These are phyloP conservation scores for Furcasterigmium furcatum DNA, from an alignment of 2,329 filamentous ascomycete species.

Conservation along the genomic window DNA sequence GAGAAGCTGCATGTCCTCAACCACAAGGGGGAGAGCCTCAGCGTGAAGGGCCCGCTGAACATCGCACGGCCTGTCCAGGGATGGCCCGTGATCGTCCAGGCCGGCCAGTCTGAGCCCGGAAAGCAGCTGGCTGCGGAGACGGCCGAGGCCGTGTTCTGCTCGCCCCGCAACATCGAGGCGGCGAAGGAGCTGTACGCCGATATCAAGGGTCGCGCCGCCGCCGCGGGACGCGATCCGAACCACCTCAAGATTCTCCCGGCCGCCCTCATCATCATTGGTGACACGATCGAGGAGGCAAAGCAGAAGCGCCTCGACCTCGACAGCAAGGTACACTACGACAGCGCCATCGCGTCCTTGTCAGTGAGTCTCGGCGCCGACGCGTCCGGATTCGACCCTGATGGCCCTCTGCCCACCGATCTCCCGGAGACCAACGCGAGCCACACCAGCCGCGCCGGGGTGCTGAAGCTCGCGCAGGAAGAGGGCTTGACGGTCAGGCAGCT, in stretches of 20 bases:
- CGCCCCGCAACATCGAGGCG: conserved; percentile 38
- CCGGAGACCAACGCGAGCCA: conserved; percentile 54
- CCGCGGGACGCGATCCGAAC: conserved; percentile 39
- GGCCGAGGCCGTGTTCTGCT: conserved; percentile 50
- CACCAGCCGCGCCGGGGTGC: conserved; percentile 37
- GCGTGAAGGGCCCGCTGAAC: conserved; percentile 45
- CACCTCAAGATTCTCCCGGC: conserved; percentile 50
- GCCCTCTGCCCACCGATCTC: conserved; percentile 41
- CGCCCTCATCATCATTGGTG: conserved; percentile 45
- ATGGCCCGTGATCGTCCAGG: conserved; percentile 54
- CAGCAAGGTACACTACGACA: conserved; percentile 51
- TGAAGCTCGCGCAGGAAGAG: conserved; percentile 40
- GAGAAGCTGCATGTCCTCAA: conserved; percentile 49
- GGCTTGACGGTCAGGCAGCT: conserved; percentile 47
- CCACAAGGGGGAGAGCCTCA: conserved; percentile 43
- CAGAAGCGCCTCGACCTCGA: conserved; percentile 45
- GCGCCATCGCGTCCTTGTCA: conserved; percentile 48
- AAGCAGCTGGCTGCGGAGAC: conserved; percentile 49
- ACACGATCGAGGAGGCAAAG: conserved; percentile 43
- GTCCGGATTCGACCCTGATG: conserved; percentile 44
- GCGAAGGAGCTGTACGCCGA: conserved; percentile 47
- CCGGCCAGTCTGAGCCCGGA: conserved; percentile 49
- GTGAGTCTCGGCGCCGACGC: conserved; percentile 43
- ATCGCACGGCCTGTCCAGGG: conserved; percentile 51
- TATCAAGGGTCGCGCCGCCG: conserved; percentile 42